phyloP scores from a whole-genome alignment of 192 early-diverging fungal species.

The Coemansia furcata region DNA sequence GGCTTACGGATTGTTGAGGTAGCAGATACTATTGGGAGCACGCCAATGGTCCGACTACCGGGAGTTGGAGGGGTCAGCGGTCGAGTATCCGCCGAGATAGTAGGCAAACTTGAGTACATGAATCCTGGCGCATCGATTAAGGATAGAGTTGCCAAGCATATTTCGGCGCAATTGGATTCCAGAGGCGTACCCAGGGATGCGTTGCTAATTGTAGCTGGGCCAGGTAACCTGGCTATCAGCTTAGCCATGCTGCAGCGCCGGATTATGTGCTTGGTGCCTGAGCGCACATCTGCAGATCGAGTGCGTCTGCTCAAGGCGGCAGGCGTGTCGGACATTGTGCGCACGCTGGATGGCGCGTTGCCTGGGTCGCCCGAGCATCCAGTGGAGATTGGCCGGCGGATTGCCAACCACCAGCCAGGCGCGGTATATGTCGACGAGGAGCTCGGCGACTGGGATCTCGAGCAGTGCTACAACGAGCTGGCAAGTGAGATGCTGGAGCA shows the following conservation, averaged over 20 bases:
- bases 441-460: slow-evolving; percentile 23
- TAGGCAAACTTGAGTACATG: slow-evolving; percentile 74
- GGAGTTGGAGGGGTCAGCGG: slow-evolving; percentile 13
- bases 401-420: slow-evolving; percentile 52
- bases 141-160: slow-evolving; percentile 65
- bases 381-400: slow-evolving; percentile 58
- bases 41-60: slow-evolving; percentile 57
- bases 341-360: slow-evolving; percentile 64
- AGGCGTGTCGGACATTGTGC: slow-evolving; percentile 65
- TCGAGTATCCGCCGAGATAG: slow-evolving; percentile 51
- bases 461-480: slow-evolving; percentile 53
- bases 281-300: slow-evolving; percentile 70
- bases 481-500: slow-evolving; percentile 67
- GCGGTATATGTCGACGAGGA: slow-evolving; percentile 67
- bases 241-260: slow-evolving; percentile 56
- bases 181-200: slow-evolving; percentile 18
- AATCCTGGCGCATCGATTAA: slow-evolving; percentile 73
- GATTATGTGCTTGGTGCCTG: slow-evolving; percentile 57
- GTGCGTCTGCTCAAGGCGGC: slow-evolving; percentile 64
- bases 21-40: slow-evolving; percentile 56
- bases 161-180: slow-evolving; percentile 32
- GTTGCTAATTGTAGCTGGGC: slow-evolving; percentile 65
- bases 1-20: slow-evolving; percentile 18
- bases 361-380: slow-evolving; percentile 66
- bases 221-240: slow-evolving; percentile 69